These are phyloP conservation scores for Russula lepida DNA, from an alignment of 768 basidiomycete species.

Conservation along the genomic window DNA sequence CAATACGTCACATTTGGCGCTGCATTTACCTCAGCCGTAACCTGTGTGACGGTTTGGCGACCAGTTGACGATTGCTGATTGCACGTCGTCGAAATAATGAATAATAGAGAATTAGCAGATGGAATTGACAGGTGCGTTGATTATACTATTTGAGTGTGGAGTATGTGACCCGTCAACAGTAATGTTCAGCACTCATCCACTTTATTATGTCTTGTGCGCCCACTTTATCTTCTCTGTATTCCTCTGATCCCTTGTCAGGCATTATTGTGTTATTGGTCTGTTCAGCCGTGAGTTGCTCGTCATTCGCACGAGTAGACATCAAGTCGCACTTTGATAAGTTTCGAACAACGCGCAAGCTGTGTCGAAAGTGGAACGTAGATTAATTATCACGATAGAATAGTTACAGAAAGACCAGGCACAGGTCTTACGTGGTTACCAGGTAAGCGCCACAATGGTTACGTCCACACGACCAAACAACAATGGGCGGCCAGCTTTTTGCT, in stretches of 20 bases:
- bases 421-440: neutral
- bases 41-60: neutral
- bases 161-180: neutral
- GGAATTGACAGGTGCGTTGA: neutral
- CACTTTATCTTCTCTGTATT: neutral
- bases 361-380: neutral
- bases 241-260: neutral
- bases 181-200: neutral
- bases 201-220: neutral
- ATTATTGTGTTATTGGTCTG: no score
- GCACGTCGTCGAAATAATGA: neutral
- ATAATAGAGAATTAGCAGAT: neutral
- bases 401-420: neutral
- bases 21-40: neutral
- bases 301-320: neutral
- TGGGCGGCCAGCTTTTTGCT: slow-evolving; percentile 16
- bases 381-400: slow-evolving; percentile 4
- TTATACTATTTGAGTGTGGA: neutral
- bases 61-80: neutral
- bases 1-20: neutral
- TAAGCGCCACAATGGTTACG: slow-evolving; percentile 14
- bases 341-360: neutral
- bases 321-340: neutral
- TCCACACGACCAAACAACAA: slow-evolving; percentile 18
- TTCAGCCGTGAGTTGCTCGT: neutral